A percentile compares a stretch with the other conserved stretches of the same genome.
phyloP scores from a whole-genome alignment of 2,329 filamentous ascomycete species.

The Verticillium zaregamsianum region DNA sequence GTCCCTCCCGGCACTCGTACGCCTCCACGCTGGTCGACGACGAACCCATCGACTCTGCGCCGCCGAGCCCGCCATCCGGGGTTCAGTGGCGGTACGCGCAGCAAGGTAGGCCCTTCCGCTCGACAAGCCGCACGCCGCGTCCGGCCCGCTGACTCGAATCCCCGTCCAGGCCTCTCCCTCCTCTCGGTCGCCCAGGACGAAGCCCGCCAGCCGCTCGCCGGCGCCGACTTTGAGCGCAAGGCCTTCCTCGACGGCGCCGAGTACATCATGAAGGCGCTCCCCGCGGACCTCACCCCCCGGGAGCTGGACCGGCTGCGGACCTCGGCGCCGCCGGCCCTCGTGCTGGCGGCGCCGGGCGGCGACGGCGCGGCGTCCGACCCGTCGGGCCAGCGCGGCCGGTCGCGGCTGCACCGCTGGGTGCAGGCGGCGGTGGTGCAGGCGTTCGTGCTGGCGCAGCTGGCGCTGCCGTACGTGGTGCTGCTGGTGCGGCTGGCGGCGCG shows the following conservation, averaged over 20 bases:
- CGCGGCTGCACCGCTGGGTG: conserved; percentile 55
- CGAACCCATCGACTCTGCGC: not conserved
- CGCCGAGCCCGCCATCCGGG: conserved; percentile 21
- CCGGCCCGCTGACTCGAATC: no score
- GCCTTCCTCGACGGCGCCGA: conserved; percentile 61
- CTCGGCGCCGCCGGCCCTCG: conserved; percentile 38
- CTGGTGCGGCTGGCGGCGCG: conserved; percentile 50
- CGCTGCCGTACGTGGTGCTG: conserved; percentile 57
- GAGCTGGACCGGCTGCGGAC: conserved; percentile 49
- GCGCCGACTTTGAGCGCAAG: conserved; percentile 41
- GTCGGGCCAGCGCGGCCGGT: conserved; percentile 23
- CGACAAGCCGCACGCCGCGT: no score
- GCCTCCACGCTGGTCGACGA: not conserved
- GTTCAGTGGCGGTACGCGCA: conserved; percentile 27
- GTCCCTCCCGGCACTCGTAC: not conserved
- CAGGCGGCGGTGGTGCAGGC: conserved; percentile 52
- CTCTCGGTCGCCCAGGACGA: conserved; percentile 10
- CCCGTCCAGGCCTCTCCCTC: conserved; percentile 7
- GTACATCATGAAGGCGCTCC: conserved; percentile 61
- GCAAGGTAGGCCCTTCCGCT: conserved; percentile 20
- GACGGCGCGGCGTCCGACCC: conserved; percentile 2
- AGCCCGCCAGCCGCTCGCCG: conserved; percentile 4
- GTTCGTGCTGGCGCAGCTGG: conserved; percentile 55
- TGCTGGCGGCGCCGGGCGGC: not conserved
- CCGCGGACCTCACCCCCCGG: conserved; percentile 48